A percentile compares a stretch with the other conserved stretches of the same genome.
phyloP scores from a whole-genome alignment of 176 grass and related monocot species.

The Guadua angustifolia region DNA sequence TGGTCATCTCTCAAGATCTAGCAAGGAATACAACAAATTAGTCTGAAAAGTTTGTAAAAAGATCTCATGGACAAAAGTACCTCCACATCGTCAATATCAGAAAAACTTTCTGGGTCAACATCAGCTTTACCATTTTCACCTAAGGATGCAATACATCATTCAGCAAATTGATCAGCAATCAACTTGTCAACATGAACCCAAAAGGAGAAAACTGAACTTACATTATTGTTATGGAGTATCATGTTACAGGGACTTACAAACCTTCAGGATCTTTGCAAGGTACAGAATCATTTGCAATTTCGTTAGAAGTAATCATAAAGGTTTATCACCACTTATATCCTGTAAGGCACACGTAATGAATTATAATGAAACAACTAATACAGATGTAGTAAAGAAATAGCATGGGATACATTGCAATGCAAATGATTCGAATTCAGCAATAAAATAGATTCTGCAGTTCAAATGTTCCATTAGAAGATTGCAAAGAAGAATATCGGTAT shows the following conservation, averaged over 20 bases:
- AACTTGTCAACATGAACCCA: constrained; percentile 22
- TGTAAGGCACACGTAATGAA: background rate
- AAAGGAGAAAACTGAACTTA: background rate
- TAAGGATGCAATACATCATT: constrained; percentile 49
- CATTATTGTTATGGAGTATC: constrained; percentile 25
- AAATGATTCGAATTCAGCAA: constrained; percentile 3
- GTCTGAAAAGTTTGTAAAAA: constrained; percentile 22
- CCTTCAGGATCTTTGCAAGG: constrained; percentile 54
- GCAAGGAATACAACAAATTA: constrained; percentile 21
- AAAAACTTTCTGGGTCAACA: constrained; percentile 64
- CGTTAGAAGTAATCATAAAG: constrained; percentile 27
- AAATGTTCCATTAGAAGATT: constrained; percentile 25
- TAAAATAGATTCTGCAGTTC: background rate
- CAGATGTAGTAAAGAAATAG: constrained; percentile 7
- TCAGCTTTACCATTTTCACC: constrained; percentile 47
- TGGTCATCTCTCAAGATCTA: background rate
- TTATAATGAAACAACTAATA: constrained; percentile 1
- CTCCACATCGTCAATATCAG: constrained; percentile 91
- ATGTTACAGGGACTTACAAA: constrained; percentile 40
- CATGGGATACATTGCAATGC: background rate
- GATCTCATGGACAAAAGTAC: constrained; percentile 48
- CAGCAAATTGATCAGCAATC: background rate
- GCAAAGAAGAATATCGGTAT: background rate
- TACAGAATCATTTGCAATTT: constrained; percentile 44
- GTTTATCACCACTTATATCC: constrained; percentile 27